Evolutionary conservation across 345 rosid genomes (phyloP).

Genomic region (Eucalyptus fibrosa): DNA sequence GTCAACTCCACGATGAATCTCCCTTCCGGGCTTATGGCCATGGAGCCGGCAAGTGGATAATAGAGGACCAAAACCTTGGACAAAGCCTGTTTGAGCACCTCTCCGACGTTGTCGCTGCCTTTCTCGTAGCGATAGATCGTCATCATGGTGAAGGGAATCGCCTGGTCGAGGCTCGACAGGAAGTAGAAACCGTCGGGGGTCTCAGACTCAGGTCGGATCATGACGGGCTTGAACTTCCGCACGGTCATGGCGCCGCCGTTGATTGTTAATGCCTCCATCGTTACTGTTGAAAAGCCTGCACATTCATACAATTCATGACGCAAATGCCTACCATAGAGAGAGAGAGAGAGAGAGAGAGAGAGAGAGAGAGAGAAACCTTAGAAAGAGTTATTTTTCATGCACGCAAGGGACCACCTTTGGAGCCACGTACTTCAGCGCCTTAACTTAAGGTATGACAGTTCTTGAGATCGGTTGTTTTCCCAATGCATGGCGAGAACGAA

Average conservation of each 20-base stretch:
- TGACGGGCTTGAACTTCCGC: neutral
- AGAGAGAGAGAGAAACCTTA: neutral
- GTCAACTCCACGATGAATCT: neutral
- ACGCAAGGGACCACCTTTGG: neutral
- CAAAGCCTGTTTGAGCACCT: neutral
- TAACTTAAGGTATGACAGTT: neutral
- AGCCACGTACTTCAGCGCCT: neutral
- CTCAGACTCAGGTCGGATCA: neutral
- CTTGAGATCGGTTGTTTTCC: neutral
- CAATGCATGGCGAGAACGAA: neutral
- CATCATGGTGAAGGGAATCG: neutral
- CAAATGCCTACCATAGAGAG: neutral
- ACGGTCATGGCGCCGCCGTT: neutral
- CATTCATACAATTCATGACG: neutral
- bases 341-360: neutral
- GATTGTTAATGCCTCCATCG: neutral
- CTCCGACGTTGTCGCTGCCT: neutral
- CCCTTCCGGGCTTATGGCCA: neutral
- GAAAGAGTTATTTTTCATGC: neutral
- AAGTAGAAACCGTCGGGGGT: neutral
- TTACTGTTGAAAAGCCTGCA: neutral
- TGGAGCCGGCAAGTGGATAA: neutral
- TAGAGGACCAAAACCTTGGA: constrained; percentile 1
- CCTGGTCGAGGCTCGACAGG: constrained; percentile 5
- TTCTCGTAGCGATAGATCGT: neutral